Evolutionary conservation across 176 grass and related monocot species (phyloP), one percentile per base, ranked within the genome.

Genomic region (Poa annua): DNA sequence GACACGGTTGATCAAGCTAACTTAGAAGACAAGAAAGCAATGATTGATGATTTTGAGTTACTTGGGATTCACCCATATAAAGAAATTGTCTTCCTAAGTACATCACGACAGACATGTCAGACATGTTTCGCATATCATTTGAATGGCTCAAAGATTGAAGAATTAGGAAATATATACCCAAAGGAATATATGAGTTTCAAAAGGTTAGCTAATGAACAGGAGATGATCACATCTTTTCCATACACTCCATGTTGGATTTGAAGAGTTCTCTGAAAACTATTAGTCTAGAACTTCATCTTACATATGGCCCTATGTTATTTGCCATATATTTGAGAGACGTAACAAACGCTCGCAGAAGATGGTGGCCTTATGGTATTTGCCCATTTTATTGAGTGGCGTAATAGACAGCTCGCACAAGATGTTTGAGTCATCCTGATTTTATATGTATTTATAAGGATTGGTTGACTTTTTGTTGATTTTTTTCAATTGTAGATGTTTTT

Each of bases 181-280:
- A 16, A 24, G 22, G 3, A 8, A 3, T 73, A 65, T 17, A 3
- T 0, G 3, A 8, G 6, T 15, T 20, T 71, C 14, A 12, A n/a
- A 15, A 0, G 5, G 19, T 12, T 75, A 35, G 1, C 2, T 36
- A 75, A 75, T 19, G 26, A 54, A 21, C 4, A 0, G 16, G 50
- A 75, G 14, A 3, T 0, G 4, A 53, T 54, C 10, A 8, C 4
- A 11, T 55, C 8, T 54, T 75, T 75, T 75, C 29, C 29, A 55
- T 75, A 75, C 50, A 75, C 73, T 17, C 73, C 73, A 7, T 54
- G 73, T 20, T 75, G 73, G 73, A 75, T n/a, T 75, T 20, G 25
- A 75, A 75, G 66, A 70, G 66, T 75, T 75, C 19, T 29, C 26
- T 12, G 0, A 11, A n/a, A 33, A 35, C 29, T 54, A 75, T 7